Conservation (phyloP, 2,329 filamentous ascomycete genomes). For the Diaporthe citrichinensis region DNA sequence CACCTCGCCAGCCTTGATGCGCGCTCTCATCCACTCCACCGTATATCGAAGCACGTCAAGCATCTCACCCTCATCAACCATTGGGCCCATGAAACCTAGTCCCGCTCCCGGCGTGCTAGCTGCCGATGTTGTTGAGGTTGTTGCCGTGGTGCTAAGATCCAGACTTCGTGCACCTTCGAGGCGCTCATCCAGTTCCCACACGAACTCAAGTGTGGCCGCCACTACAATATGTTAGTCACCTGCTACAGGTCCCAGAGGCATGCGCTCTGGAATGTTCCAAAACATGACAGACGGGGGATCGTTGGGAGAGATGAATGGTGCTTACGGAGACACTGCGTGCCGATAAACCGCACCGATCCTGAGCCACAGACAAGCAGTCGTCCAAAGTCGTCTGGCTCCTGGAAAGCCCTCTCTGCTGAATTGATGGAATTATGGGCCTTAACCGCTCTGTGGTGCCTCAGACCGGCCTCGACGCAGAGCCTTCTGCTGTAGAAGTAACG, state of each 20-base stretch:
- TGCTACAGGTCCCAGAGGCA: background rate
- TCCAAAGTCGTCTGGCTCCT: constrained; percentile 52
- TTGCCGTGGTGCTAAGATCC: background rate
- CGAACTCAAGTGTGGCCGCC: constrained; percentile 61
- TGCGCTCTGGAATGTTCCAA: background rate
- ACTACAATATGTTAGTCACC: constrained; percentile 41
- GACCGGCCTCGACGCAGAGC: constrained; percentile 56
- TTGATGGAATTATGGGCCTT: constrained; percentile 53
- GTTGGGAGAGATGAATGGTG: background rate
- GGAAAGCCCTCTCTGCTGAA: constrained; percentile 52
- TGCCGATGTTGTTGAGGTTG: background rate
- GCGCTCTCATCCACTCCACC: constrained; percentile 55
- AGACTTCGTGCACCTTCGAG: constrained; percentile 48
- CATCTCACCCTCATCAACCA: constrained; percentile 57
- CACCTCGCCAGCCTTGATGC: constrained; percentile 65
- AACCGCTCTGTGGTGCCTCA: constrained; percentile 48
- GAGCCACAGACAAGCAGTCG: constrained; percentile 57
- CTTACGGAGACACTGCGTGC: constrained; percentile 53
- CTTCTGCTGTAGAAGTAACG: constrained; percentile 62
- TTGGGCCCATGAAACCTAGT: constrained; percentile 42
- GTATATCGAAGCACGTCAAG: constrained; percentile 58
- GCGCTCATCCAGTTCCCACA: constrained; percentile 61
- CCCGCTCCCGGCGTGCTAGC: constrained; percentile 14
- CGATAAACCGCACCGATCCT: constrained; percentile 59
- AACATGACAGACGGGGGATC: background rate